A percentile compares a stretch with the other conserved stretches of the same genome.
phyloP scores from a whole-genome alignment of 2,329 filamentous ascomycete species.

The Alternaria brassicicola region DNA sequence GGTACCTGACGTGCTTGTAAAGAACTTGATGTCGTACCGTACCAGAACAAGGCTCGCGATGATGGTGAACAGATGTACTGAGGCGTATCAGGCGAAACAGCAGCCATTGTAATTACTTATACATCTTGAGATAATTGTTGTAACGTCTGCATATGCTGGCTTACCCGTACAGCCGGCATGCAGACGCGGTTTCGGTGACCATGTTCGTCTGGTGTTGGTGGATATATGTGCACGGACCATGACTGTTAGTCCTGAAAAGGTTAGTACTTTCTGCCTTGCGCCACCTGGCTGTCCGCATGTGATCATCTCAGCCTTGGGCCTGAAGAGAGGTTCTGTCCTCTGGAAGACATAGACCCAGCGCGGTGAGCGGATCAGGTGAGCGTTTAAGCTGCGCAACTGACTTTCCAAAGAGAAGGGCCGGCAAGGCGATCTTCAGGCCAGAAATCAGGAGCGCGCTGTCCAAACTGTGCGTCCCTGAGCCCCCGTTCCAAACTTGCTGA shows the following conservation, averaged over 20 bases:
- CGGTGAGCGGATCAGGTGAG: slow-evolving; percentile 7
- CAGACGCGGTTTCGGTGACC: slow-evolving; percentile 1
- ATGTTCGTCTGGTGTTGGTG: slow-evolving; percentile 2
- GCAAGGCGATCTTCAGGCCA: slow-evolving; percentile 1
- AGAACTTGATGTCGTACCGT: background rate
- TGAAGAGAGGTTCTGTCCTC: slow-evolving; percentile 4
- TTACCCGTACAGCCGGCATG: background rate
- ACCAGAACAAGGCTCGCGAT: background rate
- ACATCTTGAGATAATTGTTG: background rate
- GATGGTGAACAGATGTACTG: background rate
- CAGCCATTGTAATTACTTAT: background rate
- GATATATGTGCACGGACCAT: slow-evolving; percentile 8
- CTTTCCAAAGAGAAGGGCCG: background rate
- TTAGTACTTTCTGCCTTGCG: slow-evolving; percentile 23
- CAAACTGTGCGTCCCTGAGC: background rate
- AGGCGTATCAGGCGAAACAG: background rate
- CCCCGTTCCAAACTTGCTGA: background rate
- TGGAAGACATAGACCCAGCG: background rate
- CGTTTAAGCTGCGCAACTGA: background rate
- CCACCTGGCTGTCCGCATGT: slow-evolving; percentile 12
- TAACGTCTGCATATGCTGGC: background rate
- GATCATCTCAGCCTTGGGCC: background rate
- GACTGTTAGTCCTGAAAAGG: background rate
- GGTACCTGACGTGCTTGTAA: background rate
- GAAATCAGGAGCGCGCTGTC: background rate